Conservation (phyloP, 2,329 filamentous ascomycete genomes). For the Septoria linicola region DNA sequence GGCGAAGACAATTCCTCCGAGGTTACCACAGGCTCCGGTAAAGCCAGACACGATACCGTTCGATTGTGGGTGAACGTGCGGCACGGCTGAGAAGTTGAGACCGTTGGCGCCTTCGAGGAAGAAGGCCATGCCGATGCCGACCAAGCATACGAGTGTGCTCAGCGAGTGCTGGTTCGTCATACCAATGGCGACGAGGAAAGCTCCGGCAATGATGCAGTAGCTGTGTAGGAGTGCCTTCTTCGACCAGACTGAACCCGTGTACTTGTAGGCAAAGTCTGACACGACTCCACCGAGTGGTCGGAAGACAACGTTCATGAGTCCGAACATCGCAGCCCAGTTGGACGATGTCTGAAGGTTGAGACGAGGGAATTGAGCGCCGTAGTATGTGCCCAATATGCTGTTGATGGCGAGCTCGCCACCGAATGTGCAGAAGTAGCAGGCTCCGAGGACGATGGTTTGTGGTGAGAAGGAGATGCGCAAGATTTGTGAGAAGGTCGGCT, state of each 20-base stretch:
- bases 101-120: conserved; percentile 86
- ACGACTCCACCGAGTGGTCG: conserved; percentile 65
- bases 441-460: conserved; percentile 53
- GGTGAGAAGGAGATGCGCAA: conserved; percentile 62
- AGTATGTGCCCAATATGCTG: conserved; percentile 60
- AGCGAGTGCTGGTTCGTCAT: conserved; percentile 61
- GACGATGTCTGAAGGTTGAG: conserved; percentile 57
- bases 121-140: conserved; percentile 73
- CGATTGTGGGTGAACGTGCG: conserved; percentile 78
- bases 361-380: conserved; percentile 53
- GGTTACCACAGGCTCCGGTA: conserved; percentile 76
- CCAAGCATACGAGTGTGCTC: conserved; percentile 70
- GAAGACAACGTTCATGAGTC: conserved; percentile 68
- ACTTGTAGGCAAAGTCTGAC: conserved; percentile 56
- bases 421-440: conserved; percentile 61
- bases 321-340: conserved; percentile 70
- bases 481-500: conserved; percentile 61
- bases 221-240: conserved; percentile 64
- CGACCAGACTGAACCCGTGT: conserved; percentile 54
- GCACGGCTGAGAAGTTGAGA: conserved; percentile 80
- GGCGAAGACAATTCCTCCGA: conserved; percentile 82
- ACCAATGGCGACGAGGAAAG: conserved; percentile 63
- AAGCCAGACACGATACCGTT: conserved; percentile 78
- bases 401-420: conserved; percentile 62
- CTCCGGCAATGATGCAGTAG: conserved; percentile 57